These are phyloP conservation scores for Cercospora nicotianae DNA, from an alignment of 2,329 filamentous ascomycete genomes.

Conservation along the genomic window DNA sequence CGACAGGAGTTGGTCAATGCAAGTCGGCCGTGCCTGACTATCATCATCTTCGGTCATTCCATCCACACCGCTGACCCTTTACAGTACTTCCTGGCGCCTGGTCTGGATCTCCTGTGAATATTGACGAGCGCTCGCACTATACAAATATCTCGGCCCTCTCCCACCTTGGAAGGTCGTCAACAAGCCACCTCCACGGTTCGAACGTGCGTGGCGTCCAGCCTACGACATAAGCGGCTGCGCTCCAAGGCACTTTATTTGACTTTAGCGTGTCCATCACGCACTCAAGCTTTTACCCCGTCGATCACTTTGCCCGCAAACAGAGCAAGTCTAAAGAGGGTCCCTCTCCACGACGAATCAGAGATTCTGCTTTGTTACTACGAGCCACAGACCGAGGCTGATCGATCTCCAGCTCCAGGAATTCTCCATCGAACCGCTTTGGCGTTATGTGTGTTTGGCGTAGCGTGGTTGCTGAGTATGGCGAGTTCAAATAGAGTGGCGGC, in stretches of 20 bases:
- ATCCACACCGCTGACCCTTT: background rate
- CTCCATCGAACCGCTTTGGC: background rate
- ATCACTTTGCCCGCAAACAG: slow-evolving; percentile 11
- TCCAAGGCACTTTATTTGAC: background rate
- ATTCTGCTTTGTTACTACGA: background rate
- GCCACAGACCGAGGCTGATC: slow-evolving; percentile 3
- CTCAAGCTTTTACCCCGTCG: background rate
- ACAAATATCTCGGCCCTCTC: background rate
- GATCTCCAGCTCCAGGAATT: background rate
- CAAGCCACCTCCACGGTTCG: background rate
- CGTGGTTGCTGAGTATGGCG: background rate
- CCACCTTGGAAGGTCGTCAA: background rate
- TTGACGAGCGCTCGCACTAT: background rate
- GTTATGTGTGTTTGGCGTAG: background rate
- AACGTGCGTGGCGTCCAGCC: background rate
- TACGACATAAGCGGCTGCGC: slow-evolving; percentile 11
- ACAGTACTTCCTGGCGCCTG: background rate
- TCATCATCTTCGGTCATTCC: background rate
- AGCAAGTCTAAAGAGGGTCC: background rate
- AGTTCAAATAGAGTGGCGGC: slow-evolving; percentile 2
- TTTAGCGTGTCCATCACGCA: slow-evolving; percentile 4
- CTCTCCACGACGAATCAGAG: background rate
- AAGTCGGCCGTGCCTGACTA: background rate
- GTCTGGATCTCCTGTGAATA: background rate
- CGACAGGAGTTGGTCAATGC: background rate